These are phyloP conservation scores for Pythium insidiosum DNA, from an alignment of 352 stramenopile species.

Conservation along the genomic window DNA sequence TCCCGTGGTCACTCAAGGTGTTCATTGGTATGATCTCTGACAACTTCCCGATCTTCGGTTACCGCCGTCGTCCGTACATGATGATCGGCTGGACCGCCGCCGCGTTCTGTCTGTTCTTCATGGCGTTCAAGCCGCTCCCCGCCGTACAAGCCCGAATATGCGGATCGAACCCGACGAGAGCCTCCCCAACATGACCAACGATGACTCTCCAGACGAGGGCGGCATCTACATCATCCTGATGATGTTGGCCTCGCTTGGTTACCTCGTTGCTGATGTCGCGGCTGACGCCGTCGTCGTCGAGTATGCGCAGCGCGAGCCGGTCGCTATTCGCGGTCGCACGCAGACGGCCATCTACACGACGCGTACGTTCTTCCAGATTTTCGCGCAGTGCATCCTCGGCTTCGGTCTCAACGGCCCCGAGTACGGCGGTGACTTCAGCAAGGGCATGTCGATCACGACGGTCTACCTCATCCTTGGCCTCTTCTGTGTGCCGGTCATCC, in stretches of 20 bases:
- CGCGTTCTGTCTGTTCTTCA: background rate
- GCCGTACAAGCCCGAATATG: constrained; percentile 7
- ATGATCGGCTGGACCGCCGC: constrained; percentile 8
- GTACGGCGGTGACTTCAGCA: too few relatives aligned
- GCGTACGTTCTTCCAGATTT: too few relatives aligned
- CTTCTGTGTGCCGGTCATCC: too few relatives aligned
- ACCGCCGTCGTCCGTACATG: constrained; percentile 15
- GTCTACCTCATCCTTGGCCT: too few relatives aligned
- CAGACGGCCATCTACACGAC: constrained; percentile 16
- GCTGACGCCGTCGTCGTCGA: constrained; percentile 25
- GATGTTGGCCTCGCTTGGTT: background rate
- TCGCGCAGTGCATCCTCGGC: too few relatives aligned
- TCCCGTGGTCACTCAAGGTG: constrained; percentile 17
- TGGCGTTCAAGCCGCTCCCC: constrained; percentile 2
- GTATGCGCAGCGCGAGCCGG: constrained; percentile 15
- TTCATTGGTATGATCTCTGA: constrained; percentile 13
- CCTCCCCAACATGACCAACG: too few relatives aligned
- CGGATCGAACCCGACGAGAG: too few relatives aligned
- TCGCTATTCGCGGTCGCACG: constrained; percentile 13
- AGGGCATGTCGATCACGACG: too few relatives aligned
- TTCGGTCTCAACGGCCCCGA: too few relatives aligned
- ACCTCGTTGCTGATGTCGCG: background rate
- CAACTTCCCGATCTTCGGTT: constrained; percentile 8
- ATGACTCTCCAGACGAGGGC: too few relatives aligned
- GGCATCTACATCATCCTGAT: background rate